Evolutionary conservation across 2,329 filamentous ascomycete species (phyloP).

Genomic region (Cladosporium colombiae): DNA sequence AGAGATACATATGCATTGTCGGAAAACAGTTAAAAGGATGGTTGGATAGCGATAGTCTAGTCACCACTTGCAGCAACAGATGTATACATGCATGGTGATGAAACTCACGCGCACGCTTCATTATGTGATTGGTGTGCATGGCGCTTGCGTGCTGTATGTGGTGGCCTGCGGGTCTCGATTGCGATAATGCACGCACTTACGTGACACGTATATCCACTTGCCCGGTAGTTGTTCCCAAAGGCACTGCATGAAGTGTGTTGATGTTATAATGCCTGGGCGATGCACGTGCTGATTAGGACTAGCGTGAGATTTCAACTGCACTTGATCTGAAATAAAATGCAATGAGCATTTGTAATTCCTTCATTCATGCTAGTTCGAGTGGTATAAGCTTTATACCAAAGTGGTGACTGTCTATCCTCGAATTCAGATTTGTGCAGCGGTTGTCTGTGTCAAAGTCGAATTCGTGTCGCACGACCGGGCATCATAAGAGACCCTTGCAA

Average conservation of each 20-base stretch:
- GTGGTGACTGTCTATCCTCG: background rate
- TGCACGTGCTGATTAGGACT: background rate
- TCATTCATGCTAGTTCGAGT: background rate
- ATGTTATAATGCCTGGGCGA: background rate
- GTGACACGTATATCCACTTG: too few relatives aligned
- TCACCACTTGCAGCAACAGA: background rate
- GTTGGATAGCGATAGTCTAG: background rate
- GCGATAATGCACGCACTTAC: too few relatives aligned
- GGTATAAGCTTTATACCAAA: background rate
- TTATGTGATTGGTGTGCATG: background rate
- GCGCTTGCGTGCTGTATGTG: background rate
- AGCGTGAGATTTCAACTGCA: background rate
- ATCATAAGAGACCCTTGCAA: background rate
- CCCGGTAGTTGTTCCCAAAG: too few relatives aligned
- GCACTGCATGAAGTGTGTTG: too few relatives aligned
- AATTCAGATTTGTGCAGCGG: background rate
- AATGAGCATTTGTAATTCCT: too few relatives aligned
- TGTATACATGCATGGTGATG: background rate
- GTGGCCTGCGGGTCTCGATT: too few relatives aligned
- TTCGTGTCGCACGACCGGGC: background rate
- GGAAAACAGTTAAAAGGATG: background rate
- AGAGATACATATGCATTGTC: constrained; percentile 1
- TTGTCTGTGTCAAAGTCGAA: too few relatives aligned
- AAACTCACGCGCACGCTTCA: background rate
- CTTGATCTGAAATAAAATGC: background rate